Percentiles rank a stretch among this genome's conserved stretches.
These are phyloP conservation scores for Acanthamoeba sp. DNA, from an alignment of 208 protist species.

Conservation along the genomic window DNA sequence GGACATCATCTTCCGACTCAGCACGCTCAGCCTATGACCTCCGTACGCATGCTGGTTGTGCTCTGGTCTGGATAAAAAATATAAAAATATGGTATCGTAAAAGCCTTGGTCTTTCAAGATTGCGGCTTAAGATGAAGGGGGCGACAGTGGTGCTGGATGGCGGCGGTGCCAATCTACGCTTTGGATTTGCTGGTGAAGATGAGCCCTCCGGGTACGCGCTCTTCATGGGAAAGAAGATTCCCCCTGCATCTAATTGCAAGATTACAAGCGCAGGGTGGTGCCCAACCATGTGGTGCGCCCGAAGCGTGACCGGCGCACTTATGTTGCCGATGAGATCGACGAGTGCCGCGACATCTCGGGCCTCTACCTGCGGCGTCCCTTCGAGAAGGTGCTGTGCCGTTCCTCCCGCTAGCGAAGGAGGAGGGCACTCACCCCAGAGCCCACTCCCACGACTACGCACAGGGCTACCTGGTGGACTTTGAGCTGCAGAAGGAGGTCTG, in stretches of 20 bases:
- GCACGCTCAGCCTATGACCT: not conserved
- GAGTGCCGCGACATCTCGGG: not conserved
- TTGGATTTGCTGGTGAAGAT: not conserved
- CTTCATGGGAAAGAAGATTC: not conserved
- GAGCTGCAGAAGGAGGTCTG: constrained; percentile 81
- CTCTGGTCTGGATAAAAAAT: too few species aligned
- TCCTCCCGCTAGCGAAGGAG: too few species aligned
- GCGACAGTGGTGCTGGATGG: not conserved
- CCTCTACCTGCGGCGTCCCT: constrained; percentile 12
- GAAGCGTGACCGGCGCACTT: not conserved
- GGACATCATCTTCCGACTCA: not conserved
- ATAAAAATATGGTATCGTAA: too few species aligned
- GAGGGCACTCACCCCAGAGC: too few species aligned
- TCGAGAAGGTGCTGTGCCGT: not conserved
- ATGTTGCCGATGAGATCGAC: constrained; percentile 2
- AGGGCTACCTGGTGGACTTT: constrained; percentile 82
- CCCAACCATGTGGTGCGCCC: not conserved
- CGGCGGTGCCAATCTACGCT: not conserved
- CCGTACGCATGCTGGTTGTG: too few species aligned
- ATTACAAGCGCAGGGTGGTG: not conserved
- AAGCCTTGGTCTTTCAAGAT: too few species aligned
- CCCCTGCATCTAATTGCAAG: not conserved
- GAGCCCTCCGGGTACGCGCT: not conserved
- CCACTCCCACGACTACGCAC: not conserved
- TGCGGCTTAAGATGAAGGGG: not conserved